Evolutionary conservation across 2,329 filamentous ascomycete species (phyloP), one percentile per base, ranked within the genome.

Genomic region (Harringtonia aguacate): DNA sequence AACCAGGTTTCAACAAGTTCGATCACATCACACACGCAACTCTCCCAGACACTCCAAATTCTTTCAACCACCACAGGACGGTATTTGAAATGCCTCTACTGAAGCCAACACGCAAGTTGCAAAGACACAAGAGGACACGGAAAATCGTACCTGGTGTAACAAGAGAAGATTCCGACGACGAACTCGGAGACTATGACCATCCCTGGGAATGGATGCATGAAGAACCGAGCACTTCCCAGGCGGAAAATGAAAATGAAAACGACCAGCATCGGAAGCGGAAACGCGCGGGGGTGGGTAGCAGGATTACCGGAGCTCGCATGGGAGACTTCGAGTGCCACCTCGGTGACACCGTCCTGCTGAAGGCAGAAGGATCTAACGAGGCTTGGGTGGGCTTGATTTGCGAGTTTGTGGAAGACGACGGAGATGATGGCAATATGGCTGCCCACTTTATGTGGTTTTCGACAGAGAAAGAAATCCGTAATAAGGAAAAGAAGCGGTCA

Each of bases 361-460:
- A 94, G 61, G 86, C 89, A 1, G 86, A 94, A 33, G 87, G 86
- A 4, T 76, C 78, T 34, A 86, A 86, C 51, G 87, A 94, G 55
- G 84, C 88, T 12, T 98, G 92, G 89, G 84, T 94, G 3, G 92
- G 86, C 29, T 79, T 98, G 49, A 83, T 95, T 42, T 84, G 82
- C 55, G 81, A 86, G 36, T 95, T 98, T 52, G 59, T 81, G 33
- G 80, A 90, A 37, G 77, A 81, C 28, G 80, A 84, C 37, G 53
- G 46, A 12, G 74, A 85, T 18, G 80, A 84, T 13, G 81, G 79
- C 4, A 76, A 84, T 36, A 95, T 87, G 69, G 79, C 81, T 22
- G 90, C 85, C 44, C 84, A 83, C 50, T 92, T 98, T 57, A 82
- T 95, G 73, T 98, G 92, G 92, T 95, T 98, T 59, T 88, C 86